Evolutionary conservation across 2,329 filamentous ascomycete genomes (phyloP).

Genomic region (Atkinsonella hypoxylon): DNA sequence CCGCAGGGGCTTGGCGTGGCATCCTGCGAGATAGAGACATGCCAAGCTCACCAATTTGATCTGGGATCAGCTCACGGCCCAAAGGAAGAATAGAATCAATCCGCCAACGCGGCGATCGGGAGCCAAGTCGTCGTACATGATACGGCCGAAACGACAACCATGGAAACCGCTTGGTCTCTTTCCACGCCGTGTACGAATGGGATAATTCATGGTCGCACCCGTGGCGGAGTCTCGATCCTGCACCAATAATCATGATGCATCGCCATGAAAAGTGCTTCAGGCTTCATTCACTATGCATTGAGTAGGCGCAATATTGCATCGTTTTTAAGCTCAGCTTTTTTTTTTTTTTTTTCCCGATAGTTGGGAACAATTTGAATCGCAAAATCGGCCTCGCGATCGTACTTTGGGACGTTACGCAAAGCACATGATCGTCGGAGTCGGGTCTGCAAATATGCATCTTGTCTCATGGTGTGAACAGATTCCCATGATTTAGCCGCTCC

Average conservation of each 20-base stretch:
- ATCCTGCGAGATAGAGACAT: too few relatives aligned
- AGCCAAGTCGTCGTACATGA: not conserved
- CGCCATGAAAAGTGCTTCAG: not conserved
- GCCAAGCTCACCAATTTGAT: too few relatives aligned
- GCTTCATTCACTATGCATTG: not conserved
- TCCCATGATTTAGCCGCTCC: too few relatives aligned
- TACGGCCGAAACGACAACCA: not conserved
- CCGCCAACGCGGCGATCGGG: not conserved
- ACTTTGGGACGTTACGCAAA: not conserved
- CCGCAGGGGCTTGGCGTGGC: too few relatives aligned
- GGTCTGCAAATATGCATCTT: too few relatives aligned
- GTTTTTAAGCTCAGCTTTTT: not conserved
- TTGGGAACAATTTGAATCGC: not conserved
- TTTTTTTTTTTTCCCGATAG: not conserved
- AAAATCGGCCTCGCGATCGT: not conserved
- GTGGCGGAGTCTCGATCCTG: not conserved
- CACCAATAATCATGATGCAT: not conserved
- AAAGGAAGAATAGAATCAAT: too few relatives aligned
- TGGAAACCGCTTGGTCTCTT: not conserved
- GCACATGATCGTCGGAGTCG: too few relatives aligned
- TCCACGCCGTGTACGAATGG: not conserved
- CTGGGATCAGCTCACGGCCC: too few relatives aligned
- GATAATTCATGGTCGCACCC: not conserved
- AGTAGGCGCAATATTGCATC: not conserved
- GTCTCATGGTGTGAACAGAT: too few relatives aligned